Evolutionary conservation across 306 rosid genomes (phyloP).

Genomic region (Quillaja saponaria): DNA sequence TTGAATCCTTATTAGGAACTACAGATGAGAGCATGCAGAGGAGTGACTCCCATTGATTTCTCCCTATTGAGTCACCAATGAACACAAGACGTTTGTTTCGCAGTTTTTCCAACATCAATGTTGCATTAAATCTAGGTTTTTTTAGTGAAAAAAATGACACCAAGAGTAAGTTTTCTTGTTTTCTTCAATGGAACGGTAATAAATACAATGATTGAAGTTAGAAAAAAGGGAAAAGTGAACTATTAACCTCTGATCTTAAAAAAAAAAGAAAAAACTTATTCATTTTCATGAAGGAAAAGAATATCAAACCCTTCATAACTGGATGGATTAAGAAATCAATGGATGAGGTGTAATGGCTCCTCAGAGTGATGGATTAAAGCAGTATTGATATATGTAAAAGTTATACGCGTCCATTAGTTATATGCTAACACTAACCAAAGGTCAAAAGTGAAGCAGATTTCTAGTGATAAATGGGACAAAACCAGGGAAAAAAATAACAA

Average conservation of each 20-base stretch:
- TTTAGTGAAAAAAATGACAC: not conserved
- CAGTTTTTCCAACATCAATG: slow-evolving; percentile 66
- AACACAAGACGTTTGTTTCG: slow-evolving; percentile 68
- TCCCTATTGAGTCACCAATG: slow-evolving; percentile 88
- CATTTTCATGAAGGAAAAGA: no score
- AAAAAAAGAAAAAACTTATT: no score
- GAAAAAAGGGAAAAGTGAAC: not conserved
- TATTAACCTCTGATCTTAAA: no score
- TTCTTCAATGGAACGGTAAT: not conserved
- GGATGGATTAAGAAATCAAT: no score
- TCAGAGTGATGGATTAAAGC: not conserved
- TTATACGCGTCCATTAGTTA: not conserved
- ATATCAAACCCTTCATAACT: no score
- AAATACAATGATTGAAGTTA: not conserved
- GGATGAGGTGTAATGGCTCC: no score
- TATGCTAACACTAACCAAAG: slow-evolving; percentile 14
- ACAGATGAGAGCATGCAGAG: slow-evolving; percentile 84
- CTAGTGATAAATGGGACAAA: slow-evolving; percentile 1
- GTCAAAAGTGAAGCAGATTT: slow-evolving; percentile 22
- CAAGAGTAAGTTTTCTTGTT: not conserved
- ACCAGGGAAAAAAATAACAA: not conserved
- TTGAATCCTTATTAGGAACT: slow-evolving; percentile 58
- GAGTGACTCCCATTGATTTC: slow-evolving; percentile 94
- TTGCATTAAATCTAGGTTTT: slow-evolving; percentile 76
- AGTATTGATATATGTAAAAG: not conserved